Conservation (phyloP, 352 stramenopile genomes). For the Elongisporangium anandrum region DNA sequence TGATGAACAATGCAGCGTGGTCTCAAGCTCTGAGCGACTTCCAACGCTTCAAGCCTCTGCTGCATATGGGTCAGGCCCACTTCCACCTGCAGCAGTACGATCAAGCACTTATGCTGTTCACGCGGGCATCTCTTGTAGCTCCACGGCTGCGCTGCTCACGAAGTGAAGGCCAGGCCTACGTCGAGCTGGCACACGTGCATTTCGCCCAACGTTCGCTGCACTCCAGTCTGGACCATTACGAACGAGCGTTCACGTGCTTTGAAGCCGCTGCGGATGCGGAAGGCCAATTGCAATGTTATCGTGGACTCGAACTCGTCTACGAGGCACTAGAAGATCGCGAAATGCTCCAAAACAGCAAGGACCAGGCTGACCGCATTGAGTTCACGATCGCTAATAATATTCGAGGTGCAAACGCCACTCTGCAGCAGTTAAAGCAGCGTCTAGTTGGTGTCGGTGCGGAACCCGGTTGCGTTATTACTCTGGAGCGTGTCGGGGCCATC, state of each 20-base stretch:
- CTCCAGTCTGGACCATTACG: slow-evolving; percentile 51
- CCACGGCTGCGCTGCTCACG: slow-evolving; percentile 14
- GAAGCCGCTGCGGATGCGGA: slow-evolving; percentile 35
- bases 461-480: slow-evolving; percentile 48
- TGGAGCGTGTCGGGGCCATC: slow-evolving; percentile 65
- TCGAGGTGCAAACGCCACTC: slow-evolving; percentile 10
- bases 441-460: slow-evolving; percentile 60
- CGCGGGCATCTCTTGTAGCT: slow-evolving; percentile 35
- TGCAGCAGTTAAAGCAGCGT: slow-evolving; percentile 45
- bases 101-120: slow-evolving; percentile 42
- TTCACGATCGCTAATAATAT: slow-evolving; percentile 37
- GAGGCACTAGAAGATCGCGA: slow-evolving; percentile 46
- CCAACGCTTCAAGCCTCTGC: slow-evolving; percentile 24
- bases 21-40: slow-evolving; percentile 25
- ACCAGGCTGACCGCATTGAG: slow-evolving; percentile 61
- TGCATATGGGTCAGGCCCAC: slow-evolving; percentile 30
- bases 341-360: slow-evolving; percentile 34
- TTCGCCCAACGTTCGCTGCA: slow-evolving; percentile 32
- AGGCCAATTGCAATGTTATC: slow-evolving; percentile 51
- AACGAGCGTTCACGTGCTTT: slow-evolving; percentile 47
- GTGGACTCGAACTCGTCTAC: slow-evolving; percentile 46
- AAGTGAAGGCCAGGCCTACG: slow-evolving; percentile 29
- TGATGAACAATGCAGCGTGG: slow-evolving; percentile 35
- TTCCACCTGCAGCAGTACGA: slow-evolving; percentile 45
- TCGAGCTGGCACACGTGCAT: slow-evolving; percentile 32